These are phyloP conservation scores for Trichoderma arundinaceum DNA, from an alignment of 2,329 filamentous ascomycete genomes.

Conservation along the genomic window DNA sequence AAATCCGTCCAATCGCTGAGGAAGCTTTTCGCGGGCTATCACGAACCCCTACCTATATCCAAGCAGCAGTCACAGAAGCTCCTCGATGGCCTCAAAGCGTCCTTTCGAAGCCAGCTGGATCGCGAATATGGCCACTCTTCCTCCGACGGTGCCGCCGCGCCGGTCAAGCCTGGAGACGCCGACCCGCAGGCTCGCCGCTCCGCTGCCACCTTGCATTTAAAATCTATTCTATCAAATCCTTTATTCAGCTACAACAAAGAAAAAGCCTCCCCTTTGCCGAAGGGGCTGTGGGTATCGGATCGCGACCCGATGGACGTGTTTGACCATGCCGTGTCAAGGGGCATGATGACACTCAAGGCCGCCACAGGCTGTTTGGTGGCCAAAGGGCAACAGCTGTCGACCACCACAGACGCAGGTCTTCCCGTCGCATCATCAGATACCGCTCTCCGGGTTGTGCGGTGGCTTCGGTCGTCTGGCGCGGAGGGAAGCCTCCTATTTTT, in stretches of 20 bases:
- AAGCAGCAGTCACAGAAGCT: slow-evolving; percentile 59
- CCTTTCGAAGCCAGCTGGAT: slow-evolving; percentile 64
- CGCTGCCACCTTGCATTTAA: slow-evolving; percentile 55
- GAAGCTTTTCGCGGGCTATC: slow-evolving; percentile 50
- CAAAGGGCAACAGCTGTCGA: slow-evolving; percentile 50
- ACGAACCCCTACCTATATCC: slow-evolving; percentile 59
- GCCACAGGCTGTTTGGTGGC: slow-evolving; percentile 61
- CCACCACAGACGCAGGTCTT: slow-evolving; percentile 35
- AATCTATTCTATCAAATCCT: slow-evolving; percentile 62
- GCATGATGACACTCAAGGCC: slow-evolving; percentile 60
- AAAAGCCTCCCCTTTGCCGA: slow-evolving; percentile 34
- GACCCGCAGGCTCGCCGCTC: slow-evolving; percentile 45
- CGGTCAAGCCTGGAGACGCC: slow-evolving; percentile 34
- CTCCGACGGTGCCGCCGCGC: slow-evolving; percentile 36
- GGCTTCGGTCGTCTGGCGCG: slow-evolving; percentile 58
- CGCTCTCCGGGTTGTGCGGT: slow-evolving; percentile 56
- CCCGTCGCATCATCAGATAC: slow-evolving; percentile 52
- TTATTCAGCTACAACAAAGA: slow-evolving; percentile 52
- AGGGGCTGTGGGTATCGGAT: slow-evolving; percentile 33
- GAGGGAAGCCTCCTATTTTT: slow-evolving; percentile 56
- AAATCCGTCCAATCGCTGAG: slow-evolving; percentile 47
- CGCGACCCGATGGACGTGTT: slow-evolving; percentile 61
- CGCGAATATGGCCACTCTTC: slow-evolving; percentile 58
- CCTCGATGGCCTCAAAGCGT: slow-evolving; percentile 61
- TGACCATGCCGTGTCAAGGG: slow-evolving; percentile 59